Evolutionary conservation across 768 basidiomycete genomes (phyloP), one percentile per base, ranked within the genome.

Genomic region (Dendrothele bispora): DNA sequence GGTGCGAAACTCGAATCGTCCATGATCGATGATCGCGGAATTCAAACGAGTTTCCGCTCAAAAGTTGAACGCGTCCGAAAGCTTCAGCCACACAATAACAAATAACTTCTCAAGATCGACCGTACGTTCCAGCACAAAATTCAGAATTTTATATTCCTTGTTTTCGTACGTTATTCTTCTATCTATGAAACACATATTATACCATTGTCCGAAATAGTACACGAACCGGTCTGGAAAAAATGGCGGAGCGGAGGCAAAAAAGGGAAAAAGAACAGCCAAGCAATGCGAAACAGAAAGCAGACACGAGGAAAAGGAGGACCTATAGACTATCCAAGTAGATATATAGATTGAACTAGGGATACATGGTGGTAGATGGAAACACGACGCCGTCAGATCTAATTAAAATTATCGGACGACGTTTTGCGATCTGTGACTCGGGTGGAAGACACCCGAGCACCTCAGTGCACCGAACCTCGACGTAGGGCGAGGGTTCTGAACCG

Each of bases 311-410:
- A 45, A 46, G n/a, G n/a, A n/a, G n/a, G n/a, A n/a, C n/a, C n/a
- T 28, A 49, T 21, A 57, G 46, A 41, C 30, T 10, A 32, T 10
- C 10, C 30, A 32, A 32, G 30, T 32, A n/a, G 30, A 32, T 32
- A 10, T 10, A 32, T n/a, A 32, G 41, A 43, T 20, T 46, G 37
- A 46, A 67, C 77, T 81, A 91, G 28, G 88, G 88, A 74, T 90
- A 91, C 78, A 85, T 79, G 26, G 82, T 77, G 58, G 74, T 83
- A 21, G 90, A 90, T 6, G 91, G 92, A 74, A 91, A 91, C 44
- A 94, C 85, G 50, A 94, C 82, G 38, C 91, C 91, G 59, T 95
- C 91, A 8, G 81, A 78, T 41, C 91, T 82, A 48, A 93, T 81
- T 60, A 94, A 80, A 53, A 92, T 77, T 48, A 95, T 82, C 7